These are phyloP conservation scores for Raphanus sativus DNA, from an alignment of 345 rosid species.

Conservation along the genomic window DNA sequence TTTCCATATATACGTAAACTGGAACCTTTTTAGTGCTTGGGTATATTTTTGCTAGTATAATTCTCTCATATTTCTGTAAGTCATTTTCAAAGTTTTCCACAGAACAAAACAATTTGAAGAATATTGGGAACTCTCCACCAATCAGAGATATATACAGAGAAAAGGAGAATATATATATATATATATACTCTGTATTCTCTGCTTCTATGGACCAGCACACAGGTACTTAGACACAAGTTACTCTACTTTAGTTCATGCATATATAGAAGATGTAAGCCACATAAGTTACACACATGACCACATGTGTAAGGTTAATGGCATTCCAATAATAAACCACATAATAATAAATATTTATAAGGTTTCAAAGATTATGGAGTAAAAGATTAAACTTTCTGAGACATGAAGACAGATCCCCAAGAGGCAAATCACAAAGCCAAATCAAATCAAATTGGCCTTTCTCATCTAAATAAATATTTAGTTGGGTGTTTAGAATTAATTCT, in stretches of 20 bases:
- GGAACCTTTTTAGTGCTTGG: neutral
- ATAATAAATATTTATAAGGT: neutral
- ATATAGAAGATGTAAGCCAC: slow-evolving; percentile 11
- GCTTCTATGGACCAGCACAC: slow-evolving; percentile 35
- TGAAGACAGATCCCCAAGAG: slow-evolving; percentile 21
- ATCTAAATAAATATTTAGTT: neutral
- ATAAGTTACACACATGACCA: slow-evolving; percentile 18
- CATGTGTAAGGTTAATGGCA: neutral
- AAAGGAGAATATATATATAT: neutral
- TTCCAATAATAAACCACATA: slow-evolving; percentile 7
- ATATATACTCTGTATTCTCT: slow-evolving; percentile 17
- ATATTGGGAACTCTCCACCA: slow-evolving; percentile 38
- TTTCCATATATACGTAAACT: neutral
- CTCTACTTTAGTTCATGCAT: slow-evolving; percentile 18
- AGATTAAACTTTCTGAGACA: neutral
- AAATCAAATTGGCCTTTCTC: slow-evolving; percentile 27
- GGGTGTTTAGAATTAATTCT: slow-evolving; percentile 7
- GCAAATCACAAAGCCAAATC: slow-evolving; percentile 29
- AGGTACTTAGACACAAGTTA: slow-evolving; percentile 24
- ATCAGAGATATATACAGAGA: slow-evolving; percentile 26
- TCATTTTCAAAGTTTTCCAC: slow-evolving; percentile 31
- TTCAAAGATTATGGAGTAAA: slow-evolving; percentile 12
- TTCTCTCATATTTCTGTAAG: slow-evolving; percentile 26
- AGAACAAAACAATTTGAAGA: slow-evolving; percentile 35
- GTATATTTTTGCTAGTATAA: slow-evolving; percentile 20